phyloP scores from a whole-genome alignment of 2,329 filamentous ascomycete genomes.

The Tolypocladium ophioglossoides region DNA sequence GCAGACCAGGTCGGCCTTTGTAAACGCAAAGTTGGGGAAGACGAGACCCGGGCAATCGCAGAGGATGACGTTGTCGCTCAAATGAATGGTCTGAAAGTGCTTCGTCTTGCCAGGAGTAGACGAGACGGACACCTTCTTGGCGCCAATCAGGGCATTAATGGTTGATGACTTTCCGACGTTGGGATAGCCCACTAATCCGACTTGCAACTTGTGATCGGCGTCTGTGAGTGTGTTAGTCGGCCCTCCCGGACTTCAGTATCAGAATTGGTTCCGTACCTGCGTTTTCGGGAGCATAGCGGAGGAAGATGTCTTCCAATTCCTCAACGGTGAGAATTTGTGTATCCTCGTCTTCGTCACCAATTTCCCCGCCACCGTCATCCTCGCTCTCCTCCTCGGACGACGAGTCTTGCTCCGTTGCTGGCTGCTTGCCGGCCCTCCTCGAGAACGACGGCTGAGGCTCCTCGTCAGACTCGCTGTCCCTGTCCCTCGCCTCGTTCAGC shows the following conservation, averaged over 20 bases:
- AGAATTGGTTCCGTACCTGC: conserved; percentile 28
- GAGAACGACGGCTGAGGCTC: conserved; percentile 9
- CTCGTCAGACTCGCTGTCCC: conserved; percentile 37
- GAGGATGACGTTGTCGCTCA: conserved; percentile 79
- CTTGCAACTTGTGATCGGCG: conserved; percentile 59
- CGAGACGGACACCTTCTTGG: conserved; percentile 97
- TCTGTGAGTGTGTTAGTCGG: conserved; percentile 18
- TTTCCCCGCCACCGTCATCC: conserved; percentile 19
- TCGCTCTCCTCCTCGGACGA: conserved; percentile 18
- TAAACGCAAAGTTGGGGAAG: conserved; percentile 94
- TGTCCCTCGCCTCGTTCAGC: conserved; percentile 61
- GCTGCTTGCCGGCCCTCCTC: conserved; percentile 17
- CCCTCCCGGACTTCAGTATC: neutral
- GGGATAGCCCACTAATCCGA: conserved; percentile 93
- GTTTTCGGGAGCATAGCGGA: conserved; percentile 53
- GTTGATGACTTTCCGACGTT: conserved; percentile 99
- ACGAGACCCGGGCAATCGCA: conserved; percentile 98
- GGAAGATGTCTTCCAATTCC: conserved; percentile 81
- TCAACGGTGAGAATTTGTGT: conserved; percentile 84
- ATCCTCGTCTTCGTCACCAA: conserved; percentile 33
- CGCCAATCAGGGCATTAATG: conserved; percentile 96
- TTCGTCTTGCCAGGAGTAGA: conserved; percentile 97
- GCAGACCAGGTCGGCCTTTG: conserved; percentile 91
- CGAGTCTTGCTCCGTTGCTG: conserved; percentile 9
- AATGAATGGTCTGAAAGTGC: conserved; percentile 96